Conservation (phyloP, 164 flowering plant genomes). For the Aristolochia fimbriata region DNA sequence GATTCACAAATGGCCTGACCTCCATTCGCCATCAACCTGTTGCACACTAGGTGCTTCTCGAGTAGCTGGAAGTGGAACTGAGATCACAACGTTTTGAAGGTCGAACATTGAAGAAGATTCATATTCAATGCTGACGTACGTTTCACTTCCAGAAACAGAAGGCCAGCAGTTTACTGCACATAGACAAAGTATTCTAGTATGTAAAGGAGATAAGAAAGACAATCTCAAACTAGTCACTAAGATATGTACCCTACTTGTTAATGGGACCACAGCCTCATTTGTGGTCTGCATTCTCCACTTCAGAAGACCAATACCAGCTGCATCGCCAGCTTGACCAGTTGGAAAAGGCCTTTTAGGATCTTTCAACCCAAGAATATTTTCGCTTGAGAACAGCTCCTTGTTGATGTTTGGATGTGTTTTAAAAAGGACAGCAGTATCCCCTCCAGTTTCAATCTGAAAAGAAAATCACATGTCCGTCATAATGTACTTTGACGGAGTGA, state of each 20-base stretch:
- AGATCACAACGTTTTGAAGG: constrained; percentile 78
- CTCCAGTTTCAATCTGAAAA: constrained; percentile 73
- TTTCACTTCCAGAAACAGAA: constrained; percentile 89
- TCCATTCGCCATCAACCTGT: constrained; percentile 98
- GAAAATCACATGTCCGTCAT: background rate
- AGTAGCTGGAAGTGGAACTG: constrained; percentile 92
- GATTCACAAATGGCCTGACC: constrained; percentile 27
- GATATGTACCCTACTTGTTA: constrained; percentile 49
- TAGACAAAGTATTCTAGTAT: background rate
- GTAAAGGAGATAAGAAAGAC: background rate
- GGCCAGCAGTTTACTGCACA: constrained; percentile 99
- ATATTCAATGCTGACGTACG: constrained; percentile 94
- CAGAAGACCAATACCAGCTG: constrained; percentile 77
- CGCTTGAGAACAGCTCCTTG: constrained; percentile 77
- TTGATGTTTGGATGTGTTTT: constrained; percentile 98
- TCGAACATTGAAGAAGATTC: constrained; percentile 87
- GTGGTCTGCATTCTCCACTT: constrained; percentile 95
- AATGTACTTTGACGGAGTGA: background rate
- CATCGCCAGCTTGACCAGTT: constrained; percentile 62
- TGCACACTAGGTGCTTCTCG: constrained; percentile 82
- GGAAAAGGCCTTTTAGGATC: constrained; percentile 94
- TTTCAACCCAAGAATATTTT: constrained; percentile 80
- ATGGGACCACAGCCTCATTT: constrained; percentile 83
- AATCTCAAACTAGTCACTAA: background rate
- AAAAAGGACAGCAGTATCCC: constrained; percentile 60